These are phyloP conservation scores for Sporothrix protearum DNA, from an alignment of 2,329 filamentous ascomycete genomes.

Conservation along the genomic window DNA sequence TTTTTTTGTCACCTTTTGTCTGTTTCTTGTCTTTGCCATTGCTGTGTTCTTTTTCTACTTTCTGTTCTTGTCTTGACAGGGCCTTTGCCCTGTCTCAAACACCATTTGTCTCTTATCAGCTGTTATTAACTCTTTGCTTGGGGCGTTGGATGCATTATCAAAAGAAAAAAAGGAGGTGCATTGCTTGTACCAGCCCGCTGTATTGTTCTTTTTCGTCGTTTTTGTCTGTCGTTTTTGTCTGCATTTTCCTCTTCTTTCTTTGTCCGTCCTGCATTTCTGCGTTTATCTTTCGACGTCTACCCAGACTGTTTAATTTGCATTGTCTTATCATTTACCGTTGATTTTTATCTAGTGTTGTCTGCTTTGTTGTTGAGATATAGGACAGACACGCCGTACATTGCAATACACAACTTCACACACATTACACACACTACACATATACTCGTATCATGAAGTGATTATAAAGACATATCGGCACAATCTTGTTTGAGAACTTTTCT, in stretches of 20 bases:
- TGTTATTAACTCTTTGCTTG: conserved; percentile 6
- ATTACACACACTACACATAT: not conserved
- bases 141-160: conserved; percentile 25
- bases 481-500: conserved; percentile 21
- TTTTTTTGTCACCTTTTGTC: not conserved
- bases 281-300: not conserved
- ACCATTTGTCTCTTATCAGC: conserved; percentile 2
- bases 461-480: not conserved
- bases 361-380: not conserved
- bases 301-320: not conserved
- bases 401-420: not conserved
- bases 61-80: not conserved
- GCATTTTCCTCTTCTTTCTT: not conserved
- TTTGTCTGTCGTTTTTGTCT: conserved; percentile 15
- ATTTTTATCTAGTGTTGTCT: not conserved
- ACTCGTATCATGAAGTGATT: not conserved
- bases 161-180: conserved; percentile 7
- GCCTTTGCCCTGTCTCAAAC: not conserved
- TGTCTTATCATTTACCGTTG: not conserved
- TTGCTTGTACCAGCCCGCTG: conserved; percentile 11
- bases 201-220: conserved; percentile 12
- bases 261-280: not conserved
- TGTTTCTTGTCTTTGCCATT: no score
- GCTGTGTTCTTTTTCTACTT: not conserved
- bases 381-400: conserved; percentile 7